Evolutionary conservation across 2,329 filamentous ascomycete species (phyloP), one percentile per base, ranked within the genome.

Genomic region (Beauveria sp.): DNA sequence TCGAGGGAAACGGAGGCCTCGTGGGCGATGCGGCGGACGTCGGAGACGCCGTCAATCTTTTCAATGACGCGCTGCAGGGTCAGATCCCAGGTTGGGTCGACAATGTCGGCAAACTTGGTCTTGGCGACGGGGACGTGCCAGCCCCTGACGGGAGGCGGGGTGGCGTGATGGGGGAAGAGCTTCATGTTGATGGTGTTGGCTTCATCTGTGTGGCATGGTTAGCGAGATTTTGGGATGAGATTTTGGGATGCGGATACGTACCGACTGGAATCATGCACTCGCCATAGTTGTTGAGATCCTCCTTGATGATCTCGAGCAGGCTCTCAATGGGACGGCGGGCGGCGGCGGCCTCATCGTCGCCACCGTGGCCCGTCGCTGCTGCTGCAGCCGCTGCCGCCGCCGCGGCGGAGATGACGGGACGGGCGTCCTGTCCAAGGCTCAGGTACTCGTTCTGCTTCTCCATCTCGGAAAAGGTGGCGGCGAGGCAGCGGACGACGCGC

Each of bases 221-320:
- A 51, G 47, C 9, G 18, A 26, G n/a, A 47, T 1, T 16, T 24
- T 6, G 14, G 37, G 20, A 28, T 0, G 7, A 7, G 22, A 12
- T 41, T 46, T 40, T 43, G 46, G 28, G 5, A 26, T 14, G 37
- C 40, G 24, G 22, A 30, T 56, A 78, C 84, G 65, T 77, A 92
- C 90, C 90, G 65, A 97, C 93, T 0, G 92, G 92, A 69, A 97
- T 96, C 92, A 96, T 96, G 80, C 92, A 96, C 77, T 99, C 94
- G 70, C 91, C 92, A 70, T 97, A 99, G 68, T 96, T 96, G 71
- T 97, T 97, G 67, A 99, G 72, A 71, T 99, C 92, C 75, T 97
- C 86, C 70, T 87, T 87, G 62, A 89, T 81, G 63, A 89, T 88
- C 74, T 89, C 92, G 67, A 97, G 81, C 66, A 99, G 76, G 66